Conservation (phyloP, 306 rosid genomes). For the Astragalus glycyphyllos region DNA sequence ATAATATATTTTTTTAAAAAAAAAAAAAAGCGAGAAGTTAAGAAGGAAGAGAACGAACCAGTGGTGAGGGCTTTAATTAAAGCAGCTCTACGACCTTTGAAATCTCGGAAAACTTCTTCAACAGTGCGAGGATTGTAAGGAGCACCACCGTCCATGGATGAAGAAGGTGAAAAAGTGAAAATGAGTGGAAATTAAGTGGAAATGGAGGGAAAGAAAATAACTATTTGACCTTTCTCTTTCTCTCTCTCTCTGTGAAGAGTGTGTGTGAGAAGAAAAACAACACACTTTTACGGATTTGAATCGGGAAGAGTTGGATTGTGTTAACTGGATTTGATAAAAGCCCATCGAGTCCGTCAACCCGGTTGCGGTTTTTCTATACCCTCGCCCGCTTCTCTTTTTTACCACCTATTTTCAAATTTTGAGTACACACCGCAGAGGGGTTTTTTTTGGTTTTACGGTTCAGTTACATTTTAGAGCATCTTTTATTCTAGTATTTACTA, state of each 20-base stretch:
- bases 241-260: neutral
- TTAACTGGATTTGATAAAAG: conserved; percentile 45
- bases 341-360: conserved; percentile 41
- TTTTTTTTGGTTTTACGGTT: no score
- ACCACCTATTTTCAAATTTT: neutral
- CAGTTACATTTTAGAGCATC: no score
- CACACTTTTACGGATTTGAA: conserved; percentile 42
- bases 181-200: no score
- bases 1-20: no score
- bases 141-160: conserved; percentile 48
- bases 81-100: conserved; percentile 57
- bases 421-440: no score
- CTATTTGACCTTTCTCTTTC: conserved; percentile 23
- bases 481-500: no score
- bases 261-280: neutral
- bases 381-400: neutral
- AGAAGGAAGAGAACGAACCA: conserved; percentile 29
- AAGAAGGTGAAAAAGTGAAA: neutral
- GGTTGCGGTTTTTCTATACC: neutral
- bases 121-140: conserved; percentile 59
- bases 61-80: conserved; percentile 60
- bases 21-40: neutral
- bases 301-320: conserved; percentile 5
- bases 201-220: conserved; percentile 36
- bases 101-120: conserved; percentile 57